These are phyloP conservation scores for Candida fluviatilis DNA, from an alignment of 805 yeast species.

Conservation along the genomic window DNA sequence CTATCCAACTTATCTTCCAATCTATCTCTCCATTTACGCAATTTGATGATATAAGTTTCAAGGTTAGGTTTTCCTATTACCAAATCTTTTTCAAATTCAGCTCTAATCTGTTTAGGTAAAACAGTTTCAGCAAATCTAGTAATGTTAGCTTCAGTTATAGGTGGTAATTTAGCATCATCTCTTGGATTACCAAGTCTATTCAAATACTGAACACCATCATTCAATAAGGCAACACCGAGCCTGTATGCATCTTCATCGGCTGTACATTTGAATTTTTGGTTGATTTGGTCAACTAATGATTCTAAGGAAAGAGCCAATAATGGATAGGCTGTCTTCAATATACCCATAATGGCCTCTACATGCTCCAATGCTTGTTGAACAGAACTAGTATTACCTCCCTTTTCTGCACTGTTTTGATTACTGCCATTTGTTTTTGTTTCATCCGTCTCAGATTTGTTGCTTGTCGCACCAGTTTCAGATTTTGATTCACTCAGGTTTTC, in stretches of 20 bases:
- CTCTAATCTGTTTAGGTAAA: constrained; percentile 79
- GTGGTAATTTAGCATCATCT: constrained; percentile 83
- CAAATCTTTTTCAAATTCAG: constrained; percentile 89
- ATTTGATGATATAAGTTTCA: constrained; percentile 76
- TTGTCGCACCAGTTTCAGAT: constrained; percentile 2
- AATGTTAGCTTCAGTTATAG: constrained; percentile 85
- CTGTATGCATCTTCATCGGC: constrained; percentile 97
- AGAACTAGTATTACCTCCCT: constrained; percentile 5
- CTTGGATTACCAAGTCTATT: constrained; percentile 83
- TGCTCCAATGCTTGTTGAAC: constrained; percentile 86
- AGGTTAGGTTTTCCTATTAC: constrained; percentile 82
- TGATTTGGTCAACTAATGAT: constrained; percentile 92
- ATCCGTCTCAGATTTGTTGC: background rate
- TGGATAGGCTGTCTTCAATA: constrained; percentile 95
- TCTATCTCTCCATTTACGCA: constrained; percentile 90
- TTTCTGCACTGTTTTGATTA: constrained; percentile 2
- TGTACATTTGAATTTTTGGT: constrained; percentile 86
- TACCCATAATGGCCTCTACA: constrained; percentile 88
- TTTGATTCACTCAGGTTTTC: constrained; percentile 1
- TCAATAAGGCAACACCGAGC: constrained; percentile 82
- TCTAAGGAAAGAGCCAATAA: constrained; percentile 87
- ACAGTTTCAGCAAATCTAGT: constrained; percentile 90
- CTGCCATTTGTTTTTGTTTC: constrained; percentile 4
- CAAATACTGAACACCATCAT: constrained; percentile 89
- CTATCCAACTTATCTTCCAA: constrained; percentile 89